Evolutionary conservation across 164 flowering plant species (phyloP).

Genomic region (Malania oleifera): DNA sequence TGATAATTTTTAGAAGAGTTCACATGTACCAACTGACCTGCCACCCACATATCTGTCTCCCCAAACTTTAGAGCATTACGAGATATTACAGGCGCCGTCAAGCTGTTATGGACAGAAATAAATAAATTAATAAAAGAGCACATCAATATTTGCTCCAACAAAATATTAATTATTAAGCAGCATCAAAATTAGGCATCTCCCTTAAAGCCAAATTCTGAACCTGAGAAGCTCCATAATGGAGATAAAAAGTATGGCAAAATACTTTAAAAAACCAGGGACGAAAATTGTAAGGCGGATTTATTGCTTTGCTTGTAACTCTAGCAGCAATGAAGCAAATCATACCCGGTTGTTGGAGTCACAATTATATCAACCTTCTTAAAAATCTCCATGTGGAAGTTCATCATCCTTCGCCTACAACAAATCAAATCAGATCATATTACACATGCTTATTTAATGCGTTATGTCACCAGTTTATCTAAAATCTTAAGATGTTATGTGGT

Average conservation of each 20-base stretch:
- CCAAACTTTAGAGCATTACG: background rate
- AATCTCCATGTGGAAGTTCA: slow-evolving; percentile 6
- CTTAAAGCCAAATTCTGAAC: background rate
- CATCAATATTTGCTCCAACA: background rate
- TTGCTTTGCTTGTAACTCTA: too few relatives aligned
- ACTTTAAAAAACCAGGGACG: too few relatives aligned
- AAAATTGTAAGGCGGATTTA: too few relatives aligned
- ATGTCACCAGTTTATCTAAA: too few relatives aligned
- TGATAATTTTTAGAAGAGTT: too few relatives aligned
- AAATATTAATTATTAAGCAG: background rate
- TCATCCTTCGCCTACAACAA: slow-evolving; percentile 2
- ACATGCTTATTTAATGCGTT: too few relatives aligned
- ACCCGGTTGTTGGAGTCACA: slow-evolving; percentile 8
- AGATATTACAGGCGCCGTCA: background rate
- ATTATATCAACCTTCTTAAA: slow-evolving; percentile 4
- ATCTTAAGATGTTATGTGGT: too few relatives aligned
- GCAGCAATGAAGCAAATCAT: background rate
- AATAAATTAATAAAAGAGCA: background rate
- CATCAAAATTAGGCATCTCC: background rate
- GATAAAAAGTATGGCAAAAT: too few relatives aligned
- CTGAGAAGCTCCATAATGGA: too few relatives aligned
- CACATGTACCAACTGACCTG: background rate
- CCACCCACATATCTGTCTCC: background rate
- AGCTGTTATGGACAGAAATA: background rate
- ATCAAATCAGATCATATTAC: background rate